Percentiles rank a stretch among this genome's conserved stretches.
phyloP scores from a whole-genome alignment of 352 stramenopile genomes.

The Phytophthora foliorum region DNA sequence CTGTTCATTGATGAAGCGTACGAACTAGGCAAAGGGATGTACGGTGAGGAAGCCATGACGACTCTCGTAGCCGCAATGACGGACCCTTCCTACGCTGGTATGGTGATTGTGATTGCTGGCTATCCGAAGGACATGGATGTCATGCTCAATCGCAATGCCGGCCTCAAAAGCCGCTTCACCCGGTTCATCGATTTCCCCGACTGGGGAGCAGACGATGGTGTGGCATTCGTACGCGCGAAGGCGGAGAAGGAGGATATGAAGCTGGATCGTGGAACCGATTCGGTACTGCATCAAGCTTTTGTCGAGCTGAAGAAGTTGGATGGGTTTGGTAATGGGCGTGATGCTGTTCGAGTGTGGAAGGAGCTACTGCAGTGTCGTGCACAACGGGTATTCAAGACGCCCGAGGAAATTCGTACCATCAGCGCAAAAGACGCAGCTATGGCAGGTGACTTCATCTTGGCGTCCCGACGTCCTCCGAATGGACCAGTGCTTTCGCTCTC shows the following conservation, averaged over 20 bases:
- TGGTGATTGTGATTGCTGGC: slow-evolving; percentile 93
- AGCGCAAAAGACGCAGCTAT: slow-evolving; percentile 49
- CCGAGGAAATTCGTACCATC: slow-evolving; percentile 65
- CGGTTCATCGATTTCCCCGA: slow-evolving; percentile 91
- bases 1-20: slow-evolving; percentile 96
- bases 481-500: slow-evolving; percentile 41
- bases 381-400: slow-evolving; percentile 55
- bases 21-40: slow-evolving; percentile 86
- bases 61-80: slow-evolving; percentile 93
- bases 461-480: slow-evolving; percentile 48
- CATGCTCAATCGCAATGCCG: slow-evolving; percentile 92
- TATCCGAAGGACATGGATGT: slow-evolving; percentile 91
- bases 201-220: slow-evolving; percentile 86
- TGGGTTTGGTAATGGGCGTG: slow-evolving; percentile 79
- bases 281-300: slow-evolving; percentile 47
- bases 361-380: slow-evolving; percentile 71
- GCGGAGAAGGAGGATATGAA: slow-evolving; percentile 51
- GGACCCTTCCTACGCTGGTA: slow-evolving; percentile 76
- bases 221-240: slow-evolving; percentile 66
- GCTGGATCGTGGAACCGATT: slow-evolving; percentile 42
- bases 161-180: slow-evolving; percentile 93
- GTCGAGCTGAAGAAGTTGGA: slow-evolving; percentile 50
- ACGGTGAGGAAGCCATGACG: slow-evolving; percentile 91
- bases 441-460: slow-evolving; percentile 47
- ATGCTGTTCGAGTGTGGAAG: slow-evolving; percentile 77